Evolutionary conservation across 2,329 filamentous ascomycete genomes (phyloP).

Genomic region (Hypomyces perniciosus): DNA sequence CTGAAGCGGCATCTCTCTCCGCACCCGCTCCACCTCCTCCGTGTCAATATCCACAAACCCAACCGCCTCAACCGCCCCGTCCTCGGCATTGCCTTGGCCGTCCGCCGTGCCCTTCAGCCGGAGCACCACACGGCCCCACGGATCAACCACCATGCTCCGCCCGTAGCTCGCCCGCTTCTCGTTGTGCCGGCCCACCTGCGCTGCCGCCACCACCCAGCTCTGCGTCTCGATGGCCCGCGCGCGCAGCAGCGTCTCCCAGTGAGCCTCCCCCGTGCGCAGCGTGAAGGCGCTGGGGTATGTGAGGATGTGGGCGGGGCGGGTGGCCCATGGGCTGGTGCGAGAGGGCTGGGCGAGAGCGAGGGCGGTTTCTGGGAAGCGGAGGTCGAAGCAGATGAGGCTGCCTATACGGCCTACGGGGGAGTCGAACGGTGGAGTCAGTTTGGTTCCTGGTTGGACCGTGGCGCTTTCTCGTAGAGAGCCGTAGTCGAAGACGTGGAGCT

Average conservation of each 20-base stretch:
- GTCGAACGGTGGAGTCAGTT: constrained; percentile 64
- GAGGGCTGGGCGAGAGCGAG: constrained; percentile 53
- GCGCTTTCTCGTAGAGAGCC: constrained; percentile 42
- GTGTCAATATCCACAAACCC: constrained; percentile 52
- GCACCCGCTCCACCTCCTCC: constrained; percentile 39
- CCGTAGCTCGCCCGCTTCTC: constrained; percentile 77
- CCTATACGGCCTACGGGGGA: constrained; percentile 70
- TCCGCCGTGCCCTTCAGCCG: constrained; percentile 54
- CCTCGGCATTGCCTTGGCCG: constrained; percentile 32
- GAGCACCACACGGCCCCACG: constrained; percentile 73
- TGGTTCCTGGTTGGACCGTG: constrained; percentile 61
- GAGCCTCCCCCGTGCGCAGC: constrained; percentile 72
- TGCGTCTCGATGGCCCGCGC: constrained; percentile 85
- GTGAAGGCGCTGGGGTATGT: constrained; percentile 91
- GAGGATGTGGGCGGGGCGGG: constrained; percentile 60
- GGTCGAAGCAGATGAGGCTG: constrained; percentile 81
- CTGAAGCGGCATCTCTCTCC: constrained; percentile 47
- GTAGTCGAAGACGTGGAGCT: constrained; percentile 84
- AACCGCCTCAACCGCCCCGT: constrained; percentile 39
- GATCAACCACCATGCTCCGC: constrained; percentile 76
- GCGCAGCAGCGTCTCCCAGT: constrained; percentile 77
- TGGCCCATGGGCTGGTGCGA: constrained; percentile 24
- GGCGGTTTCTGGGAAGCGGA: constrained; percentile 74
- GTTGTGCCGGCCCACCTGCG: constrained; percentile 68
- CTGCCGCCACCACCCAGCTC: constrained; percentile 79